A percentile compares a stretch with the other conserved stretches of the same genome.
Conservation (phyloP, 129 eudicot genomes). For the Smallanthus sonchifolius region DNA sequence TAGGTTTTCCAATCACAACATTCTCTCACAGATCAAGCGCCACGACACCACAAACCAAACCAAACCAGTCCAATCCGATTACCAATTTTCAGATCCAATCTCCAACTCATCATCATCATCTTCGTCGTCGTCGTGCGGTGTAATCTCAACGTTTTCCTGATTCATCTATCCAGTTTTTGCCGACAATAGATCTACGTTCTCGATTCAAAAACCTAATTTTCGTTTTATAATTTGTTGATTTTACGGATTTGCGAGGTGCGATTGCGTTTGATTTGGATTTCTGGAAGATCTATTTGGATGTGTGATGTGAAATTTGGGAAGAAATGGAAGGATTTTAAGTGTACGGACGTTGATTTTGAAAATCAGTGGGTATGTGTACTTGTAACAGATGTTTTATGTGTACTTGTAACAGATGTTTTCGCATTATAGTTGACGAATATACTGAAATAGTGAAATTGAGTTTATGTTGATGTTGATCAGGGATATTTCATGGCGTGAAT, state of each 20-base stretch:
- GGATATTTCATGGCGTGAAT: constrained; percentile 13
- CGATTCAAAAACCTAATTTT: background rate
- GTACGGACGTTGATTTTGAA: constrained; percentile 5
- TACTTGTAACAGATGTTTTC: background rate
- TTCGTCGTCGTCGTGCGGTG: background rate
- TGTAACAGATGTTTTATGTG: constrained; percentile 1
- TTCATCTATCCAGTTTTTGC: constrained; percentile 7
- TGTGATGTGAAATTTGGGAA: constrained; percentile 1
- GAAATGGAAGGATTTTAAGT: constrained; percentile 15
- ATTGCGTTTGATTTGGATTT: constrained; percentile 8
- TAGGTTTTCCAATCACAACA: constrained; percentile 25
- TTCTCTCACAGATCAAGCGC: constrained; percentile 26
- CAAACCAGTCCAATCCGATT: constrained; percentile 10
- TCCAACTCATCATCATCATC: constrained; percentile 24
- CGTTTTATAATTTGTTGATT: background rate
- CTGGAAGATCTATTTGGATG: constrained; percentile 10
- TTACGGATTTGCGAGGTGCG: background rate
- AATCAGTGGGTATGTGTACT: constrained; percentile 3
- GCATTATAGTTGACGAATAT: background rate
- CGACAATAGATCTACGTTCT: constrained; percentile 8
- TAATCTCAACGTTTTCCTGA: constrained; percentile 14
- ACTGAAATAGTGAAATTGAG: constrained; percentile 5
- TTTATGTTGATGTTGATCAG: constrained; percentile 4
- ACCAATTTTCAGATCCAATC: constrained; percentile 1
- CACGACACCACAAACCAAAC: constrained; percentile 23